Conservation (phyloP, 257 asterid genomes). For the Oldenlandia corymbosa region DNA sequence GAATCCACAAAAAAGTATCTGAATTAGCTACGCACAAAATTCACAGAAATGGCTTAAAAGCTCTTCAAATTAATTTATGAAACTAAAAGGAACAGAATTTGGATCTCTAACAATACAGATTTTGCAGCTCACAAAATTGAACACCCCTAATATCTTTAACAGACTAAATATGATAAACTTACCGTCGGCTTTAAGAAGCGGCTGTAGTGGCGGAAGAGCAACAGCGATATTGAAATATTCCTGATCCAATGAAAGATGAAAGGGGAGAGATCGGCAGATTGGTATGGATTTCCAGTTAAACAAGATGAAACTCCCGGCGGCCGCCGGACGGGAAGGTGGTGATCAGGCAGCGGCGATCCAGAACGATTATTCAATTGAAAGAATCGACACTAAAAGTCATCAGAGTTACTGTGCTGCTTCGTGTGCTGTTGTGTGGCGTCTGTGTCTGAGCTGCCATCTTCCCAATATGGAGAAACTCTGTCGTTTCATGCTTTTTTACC, state of each 20-base stretch:
- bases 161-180: not conserved
- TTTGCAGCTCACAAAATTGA: not conserved
- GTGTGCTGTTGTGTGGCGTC: not conserved
- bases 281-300: not conserved
- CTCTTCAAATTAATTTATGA: not conserved
- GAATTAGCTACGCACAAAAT: not conserved
- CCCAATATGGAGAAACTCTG: not conserved
- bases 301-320: not conserved
- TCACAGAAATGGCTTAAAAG: not conserved
- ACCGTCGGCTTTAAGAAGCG: not conserved
- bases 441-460: not conserved
- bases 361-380: constrained; percentile 4
- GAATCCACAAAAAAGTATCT: not conserved
- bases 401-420: not conserved
- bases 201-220: not conserved
- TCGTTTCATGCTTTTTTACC: not conserved
- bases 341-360: not conserved
- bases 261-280: not conserved
- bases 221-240: not conserved
- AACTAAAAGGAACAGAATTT: not conserved
- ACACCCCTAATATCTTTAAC: not conserved
- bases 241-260: not conserved
- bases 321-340: not conserved
- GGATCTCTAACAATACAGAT: not conserved
- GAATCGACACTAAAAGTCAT: constrained; percentile 3